These are phyloP conservation scores for Symbiotaphrina buchneri DNA, from an alignment of 495 filamentous ascomycete species.

Conservation along the genomic window DNA sequence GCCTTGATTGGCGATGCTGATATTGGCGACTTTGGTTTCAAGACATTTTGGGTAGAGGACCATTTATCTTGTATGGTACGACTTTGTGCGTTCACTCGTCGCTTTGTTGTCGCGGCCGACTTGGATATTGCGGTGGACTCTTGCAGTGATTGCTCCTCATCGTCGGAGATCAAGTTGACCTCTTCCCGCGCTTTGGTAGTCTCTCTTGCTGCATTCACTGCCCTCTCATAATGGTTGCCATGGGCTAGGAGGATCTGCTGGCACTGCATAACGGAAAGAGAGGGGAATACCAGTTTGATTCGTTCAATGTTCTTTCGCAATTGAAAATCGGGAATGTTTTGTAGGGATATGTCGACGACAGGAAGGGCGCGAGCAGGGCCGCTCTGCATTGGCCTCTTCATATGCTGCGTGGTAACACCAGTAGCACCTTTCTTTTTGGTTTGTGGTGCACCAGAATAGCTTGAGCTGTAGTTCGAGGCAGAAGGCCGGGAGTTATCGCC, in stretches of 20 bases:
- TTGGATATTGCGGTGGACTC: neutral
- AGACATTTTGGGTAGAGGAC: constrained; percentile 13
- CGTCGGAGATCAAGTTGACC: constrained; percentile 14
- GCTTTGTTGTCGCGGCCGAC: constrained; percentile 2
- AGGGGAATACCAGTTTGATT: constrained; percentile 28
- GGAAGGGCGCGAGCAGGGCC: constrained; percentile 33
- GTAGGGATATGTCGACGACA: constrained; percentile 17
- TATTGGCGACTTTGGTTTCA: neutral
- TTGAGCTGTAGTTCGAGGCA: constrained; percentile 1
- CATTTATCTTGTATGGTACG: constrained; percentile 39
- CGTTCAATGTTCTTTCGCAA: constrained; percentile 28
- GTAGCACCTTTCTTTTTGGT: constrained; percentile 23
- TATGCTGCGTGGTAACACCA: constrained; percentile 13
- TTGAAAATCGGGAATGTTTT: constrained; percentile 30
- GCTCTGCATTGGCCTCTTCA: constrained; percentile 21
- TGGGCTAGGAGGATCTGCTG: constrained; percentile 26
- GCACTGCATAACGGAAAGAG: constrained; percentile 23
- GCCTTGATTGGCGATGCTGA: constrained; percentile 2
- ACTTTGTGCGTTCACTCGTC: constrained; percentile 27
- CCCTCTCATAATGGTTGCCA: constrained; percentile 34
- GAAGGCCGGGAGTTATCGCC: constrained; percentile 4
- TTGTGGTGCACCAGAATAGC: constrained; percentile 12
- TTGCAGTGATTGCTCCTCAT: constrained; percentile 14
- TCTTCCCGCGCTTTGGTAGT: constrained; percentile 7
- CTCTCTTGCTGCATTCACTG: constrained; percentile 19